Evolutionary conservation across 768 basidiomycete species (phyloP), one percentile per base, ranked within the genome.

Genomic region (Punctularia strigosozonata): DNA sequence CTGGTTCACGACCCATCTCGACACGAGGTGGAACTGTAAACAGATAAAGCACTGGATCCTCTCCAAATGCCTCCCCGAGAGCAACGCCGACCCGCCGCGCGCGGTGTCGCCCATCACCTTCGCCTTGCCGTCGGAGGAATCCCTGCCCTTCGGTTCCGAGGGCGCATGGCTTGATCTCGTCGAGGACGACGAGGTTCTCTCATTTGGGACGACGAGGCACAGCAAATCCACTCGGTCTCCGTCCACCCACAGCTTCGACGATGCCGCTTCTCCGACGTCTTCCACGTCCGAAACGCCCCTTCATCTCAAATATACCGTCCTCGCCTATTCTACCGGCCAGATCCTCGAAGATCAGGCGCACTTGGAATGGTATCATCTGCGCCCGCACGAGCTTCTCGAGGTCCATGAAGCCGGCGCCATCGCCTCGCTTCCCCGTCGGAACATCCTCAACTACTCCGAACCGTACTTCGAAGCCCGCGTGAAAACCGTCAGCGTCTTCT

Each of bases 1-100:
- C 58, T 86, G 82, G 81, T 60, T 84, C 33, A 60, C 76, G n/a
- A 81, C 81, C 10, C 77, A 80, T 50, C 51, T 80, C 50, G 70
- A 77, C 42, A 63, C 72, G 3, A 46, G 58, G 22, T 80, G 73
- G 71, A 75, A 74, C 47, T 63, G 83, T 28, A 65, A 65, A 13
- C 68, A 80, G 22, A 61, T 79, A 23, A 86, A 85, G 46, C 63
- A 67, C 23, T 74, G 70, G 63, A 57, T 83, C 19, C 66, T 84
- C 31, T 57, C 71, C 1, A 80, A 72, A 47, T 75, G 73, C 46
- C 59, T 71, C 24, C 50, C 65, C 61, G 61, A 40, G 61, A 39
- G 38, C 47, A n/a, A 5, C 31, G 8, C 25, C 34, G 21, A 15
- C 33, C 13, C 8, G 8, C 33, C 12, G 13, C 66, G 77, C 5